Percentiles rank a stretch among this genome's conserved stretches.
These are phyloP conservation scores for Rhizoclosmatium globosum DNA, from an alignment of 192 early-diverging fungal species.

Conservation along the genomic window DNA sequence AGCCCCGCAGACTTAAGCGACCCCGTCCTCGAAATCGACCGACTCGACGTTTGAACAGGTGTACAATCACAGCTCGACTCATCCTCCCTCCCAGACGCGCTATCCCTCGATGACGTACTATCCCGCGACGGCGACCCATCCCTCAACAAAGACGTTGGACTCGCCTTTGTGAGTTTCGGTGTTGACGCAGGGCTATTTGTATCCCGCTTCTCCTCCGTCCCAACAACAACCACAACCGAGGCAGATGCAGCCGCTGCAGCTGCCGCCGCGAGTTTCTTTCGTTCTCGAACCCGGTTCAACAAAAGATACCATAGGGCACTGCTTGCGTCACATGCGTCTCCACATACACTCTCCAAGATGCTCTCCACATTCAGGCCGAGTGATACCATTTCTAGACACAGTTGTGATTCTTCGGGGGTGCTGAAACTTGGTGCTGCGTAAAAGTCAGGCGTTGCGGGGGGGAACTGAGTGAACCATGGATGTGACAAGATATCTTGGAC, in stretches of 20 bases:
- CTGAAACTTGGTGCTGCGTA: slow-evolving; percentile 45
- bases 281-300: slow-evolving; percentile 47
- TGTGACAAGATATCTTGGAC: slow-evolving; percentile 73
- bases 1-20: too few relatives aligned
- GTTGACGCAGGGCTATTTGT: too few relatives aligned
- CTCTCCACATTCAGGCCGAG: slow-evolving; percentile 67
- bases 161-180: too few relatives aligned
- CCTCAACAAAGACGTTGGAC: too few relatives aligned
- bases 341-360: slow-evolving; percentile 62
- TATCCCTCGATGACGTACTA: too few relatives aligned
- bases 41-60: too few relatives aligned
- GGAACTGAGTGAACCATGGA: slow-evolving; percentile 61
- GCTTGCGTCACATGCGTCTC: slow-evolving; percentile 64
- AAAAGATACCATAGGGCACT: slow-evolving; percentile 78
- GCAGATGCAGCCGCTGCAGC: not conserved
- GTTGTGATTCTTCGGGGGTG: slow-evolving; percentile 55
- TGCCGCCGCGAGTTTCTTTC: not conserved
- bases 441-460: slow-evolving; percentile 22
- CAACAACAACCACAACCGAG: too few relatives aligned
- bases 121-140: too few relatives aligned
- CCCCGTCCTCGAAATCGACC: too few relatives aligned
- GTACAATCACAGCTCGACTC: too few relatives aligned
- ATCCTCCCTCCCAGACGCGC: too few relatives aligned
- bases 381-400: slow-evolving; percentile 53
- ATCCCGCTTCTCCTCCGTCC: too few relatives aligned